These are phyloP conservation scores for Fusarium protoensiforme DNA, from an alignment of 2,329 filamentous ascomycete species.

Conservation along the genomic window DNA sequence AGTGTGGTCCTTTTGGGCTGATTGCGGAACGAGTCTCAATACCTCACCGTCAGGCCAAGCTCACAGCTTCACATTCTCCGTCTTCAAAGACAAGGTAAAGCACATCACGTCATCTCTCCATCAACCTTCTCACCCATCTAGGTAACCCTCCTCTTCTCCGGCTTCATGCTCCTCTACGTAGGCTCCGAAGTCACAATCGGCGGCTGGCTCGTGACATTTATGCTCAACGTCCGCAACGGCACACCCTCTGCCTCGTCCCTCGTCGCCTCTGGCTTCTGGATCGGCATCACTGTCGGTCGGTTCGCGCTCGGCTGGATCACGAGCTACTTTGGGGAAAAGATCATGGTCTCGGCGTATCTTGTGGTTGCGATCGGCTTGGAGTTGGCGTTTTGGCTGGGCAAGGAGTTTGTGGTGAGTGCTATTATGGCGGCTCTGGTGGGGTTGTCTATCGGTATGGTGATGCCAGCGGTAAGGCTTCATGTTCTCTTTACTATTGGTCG, in stretches of 20 bases:
- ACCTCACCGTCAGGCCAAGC: not conserved
- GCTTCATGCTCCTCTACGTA: not conserved
- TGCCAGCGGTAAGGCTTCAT: not conserved
- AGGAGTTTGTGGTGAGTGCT: not conserved
- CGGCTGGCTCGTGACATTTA: constrained; percentile 1
- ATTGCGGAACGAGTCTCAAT: not conserved
- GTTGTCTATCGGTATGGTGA: not conserved
- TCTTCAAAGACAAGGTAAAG: not conserved
- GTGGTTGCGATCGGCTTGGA: not conserved
- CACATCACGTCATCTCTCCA: not conserved
- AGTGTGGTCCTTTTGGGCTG: not conserved
- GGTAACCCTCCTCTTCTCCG: not conserved
- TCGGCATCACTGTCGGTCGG: not conserved
- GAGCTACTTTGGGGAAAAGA: not conserved
- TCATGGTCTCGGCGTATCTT: not conserved
- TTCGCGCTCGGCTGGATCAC: not conserved
- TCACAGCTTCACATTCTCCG: not conserved
- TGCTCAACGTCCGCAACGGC: constrained; percentile 2
- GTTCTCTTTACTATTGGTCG: too few species aligned
- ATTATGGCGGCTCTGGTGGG: not conserved
- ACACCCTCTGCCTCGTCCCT: not conserved
- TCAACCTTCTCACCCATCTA: not conserved
- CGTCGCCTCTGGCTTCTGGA: constrained; percentile 4
- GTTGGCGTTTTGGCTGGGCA: not conserved
- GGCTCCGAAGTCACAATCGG: not conserved